Evolutionary conservation across 495 filamentous ascomycete species (phyloP).

Genomic region (Friedmanniomyces endolithicus): DNA sequence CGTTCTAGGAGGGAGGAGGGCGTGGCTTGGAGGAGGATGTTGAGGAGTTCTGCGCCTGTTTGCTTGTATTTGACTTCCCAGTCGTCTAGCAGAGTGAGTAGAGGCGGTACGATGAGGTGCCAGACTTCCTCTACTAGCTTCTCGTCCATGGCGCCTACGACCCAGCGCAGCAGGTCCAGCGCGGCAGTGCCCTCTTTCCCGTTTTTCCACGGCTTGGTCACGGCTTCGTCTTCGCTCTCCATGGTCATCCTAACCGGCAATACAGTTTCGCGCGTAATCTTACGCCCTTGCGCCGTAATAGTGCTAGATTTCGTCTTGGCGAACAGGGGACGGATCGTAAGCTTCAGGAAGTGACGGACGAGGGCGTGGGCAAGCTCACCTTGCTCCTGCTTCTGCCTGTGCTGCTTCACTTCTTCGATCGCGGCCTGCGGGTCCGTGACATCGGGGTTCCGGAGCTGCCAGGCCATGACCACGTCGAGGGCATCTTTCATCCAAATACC

Average conservation of each 20-base stretch:
- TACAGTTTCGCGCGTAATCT: slow-evolving; percentile 8
- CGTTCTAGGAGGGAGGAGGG: slow-evolving; percentile 46
- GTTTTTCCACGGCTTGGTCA: slow-evolving; percentile 63
- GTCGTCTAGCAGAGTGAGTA: slow-evolving; percentile 72
- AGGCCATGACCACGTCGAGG: slow-evolving; percentile 58
- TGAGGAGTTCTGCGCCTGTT: slow-evolving; percentile 49
- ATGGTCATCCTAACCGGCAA: slow-evolving; percentile 18
- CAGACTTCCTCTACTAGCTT: slow-evolving; percentile 40
- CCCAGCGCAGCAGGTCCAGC: slow-evolving; percentile 55
- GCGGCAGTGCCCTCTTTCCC: slow-evolving; percentile 39
- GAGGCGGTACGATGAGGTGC: slow-evolving; percentile 69
- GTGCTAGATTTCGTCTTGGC: slow-evolving; percentile 17
- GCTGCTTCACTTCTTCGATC: slow-evolving; percentile 47
- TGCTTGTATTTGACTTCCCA: slow-evolving; percentile 41
- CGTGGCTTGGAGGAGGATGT: slow-evolving; percentile 40
- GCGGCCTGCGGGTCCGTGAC: slow-evolving; percentile 45
- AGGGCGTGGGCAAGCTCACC: slow-evolving; percentile 32
- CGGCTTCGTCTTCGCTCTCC: slow-evolving; percentile 30
- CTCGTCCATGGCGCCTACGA: slow-evolving; percentile 38
- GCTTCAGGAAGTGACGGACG: slow-evolving; percentile 29
- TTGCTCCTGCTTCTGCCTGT: not conserved
- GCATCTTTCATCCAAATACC: slow-evolving; percentile 73
- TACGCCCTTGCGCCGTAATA: slow-evolving; percentile 22
- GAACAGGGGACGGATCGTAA: slow-evolving; percentile 35
- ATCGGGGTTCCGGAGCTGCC: slow-evolving; percentile 74